Evolutionary conservation across 352 stramenopile species (phyloP).

Genomic region (Phytophthora pisi): DNA sequence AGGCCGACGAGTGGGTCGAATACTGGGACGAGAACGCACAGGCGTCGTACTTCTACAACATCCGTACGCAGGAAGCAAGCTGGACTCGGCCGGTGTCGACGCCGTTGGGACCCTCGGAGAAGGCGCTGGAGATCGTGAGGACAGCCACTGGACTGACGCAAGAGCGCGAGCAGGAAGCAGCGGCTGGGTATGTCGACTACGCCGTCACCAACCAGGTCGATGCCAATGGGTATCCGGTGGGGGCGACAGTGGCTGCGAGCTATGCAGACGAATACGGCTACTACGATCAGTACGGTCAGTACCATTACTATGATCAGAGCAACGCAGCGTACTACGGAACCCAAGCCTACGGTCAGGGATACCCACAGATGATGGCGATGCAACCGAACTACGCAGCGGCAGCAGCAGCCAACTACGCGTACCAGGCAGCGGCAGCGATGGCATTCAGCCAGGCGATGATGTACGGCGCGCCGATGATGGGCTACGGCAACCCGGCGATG

Average conservation of each 20-base stretch:
- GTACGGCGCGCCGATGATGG: conserved; percentile 50
- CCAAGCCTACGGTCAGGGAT: conserved; percentile 28
- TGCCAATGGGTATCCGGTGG: conserved; percentile 39
- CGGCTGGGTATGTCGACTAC: conserved; percentile 46
- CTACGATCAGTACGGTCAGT: conserved; percentile 82
- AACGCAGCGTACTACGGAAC: conserved; percentile 41
- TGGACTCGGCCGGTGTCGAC: conserved; percentile 75
- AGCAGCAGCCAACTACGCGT: conserved; percentile 54
- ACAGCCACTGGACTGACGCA: conserved; percentile 30
- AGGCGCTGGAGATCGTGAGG: conserved; percentile 45
- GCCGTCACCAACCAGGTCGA: conserved; percentile 40
- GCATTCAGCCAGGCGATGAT: conserved; percentile 53
- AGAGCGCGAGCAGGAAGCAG: conserved; percentile 16
- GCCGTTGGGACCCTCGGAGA: conserved; percentile 24
- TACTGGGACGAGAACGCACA: conserved; percentile 92
- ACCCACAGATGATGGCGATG: conserved; percentile 37
- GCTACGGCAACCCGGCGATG: conserved; percentile 35
- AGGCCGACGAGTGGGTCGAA: conserved; percentile 83
- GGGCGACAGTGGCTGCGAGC: conserved; percentile 19
- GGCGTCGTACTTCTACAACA: conserved; percentile 91
- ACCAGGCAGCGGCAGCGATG: conserved; percentile 65
- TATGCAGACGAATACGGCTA: conserved; percentile 83
- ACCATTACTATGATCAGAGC: conserved; percentile 82
- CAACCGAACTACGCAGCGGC: conserved; percentile 59
- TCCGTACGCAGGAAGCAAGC: conserved; percentile 84